Evolutionary conservation across 441 rosid genomes (phyloP).

Genomic region (Euphorbia schlechtendalii): DNA sequence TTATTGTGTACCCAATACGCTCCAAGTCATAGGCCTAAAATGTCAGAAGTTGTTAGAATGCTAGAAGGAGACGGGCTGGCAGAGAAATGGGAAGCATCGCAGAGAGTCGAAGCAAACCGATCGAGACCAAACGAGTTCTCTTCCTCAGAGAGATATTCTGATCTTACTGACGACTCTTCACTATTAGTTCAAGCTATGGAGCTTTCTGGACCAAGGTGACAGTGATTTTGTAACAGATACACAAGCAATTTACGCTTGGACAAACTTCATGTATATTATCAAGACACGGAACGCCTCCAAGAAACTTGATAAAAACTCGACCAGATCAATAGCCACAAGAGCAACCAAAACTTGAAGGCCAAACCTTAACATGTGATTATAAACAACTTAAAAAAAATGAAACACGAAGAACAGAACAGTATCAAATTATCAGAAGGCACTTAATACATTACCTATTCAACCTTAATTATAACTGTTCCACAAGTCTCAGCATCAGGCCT

Average conservation of each 20-base stretch:
- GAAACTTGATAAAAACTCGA: conserved; percentile 73
- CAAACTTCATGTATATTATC: too few relatives aligned
- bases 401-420: too few relatives aligned
- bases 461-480: too few relatives aligned
- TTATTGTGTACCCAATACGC: conserved; percentile 71
- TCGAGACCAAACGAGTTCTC: conserved; percentile 59
- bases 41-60: conserved; percentile 96
- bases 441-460: too few relatives aligned
- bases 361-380: too few relatives aligned
- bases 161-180: conserved; percentile 82
- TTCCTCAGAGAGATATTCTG: conserved; percentile 76
- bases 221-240: conserved; percentile 9
- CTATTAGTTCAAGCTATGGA: conserved; percentile 89
- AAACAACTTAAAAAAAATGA: too few relatives aligned
- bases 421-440: too few relatives aligned
- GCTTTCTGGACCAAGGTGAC: conserved; percentile 90
- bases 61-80: conserved; percentile 95
- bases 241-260: conserved; percentile 1
- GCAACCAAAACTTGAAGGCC: conserved; percentile 65
- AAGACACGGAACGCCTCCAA: conserved; percentile 76
- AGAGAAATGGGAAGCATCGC: conserved; percentile 96
- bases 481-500: too few relatives aligned
- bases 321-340: conserved; percentile 69
- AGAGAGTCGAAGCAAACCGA: conserved; percentile 53
- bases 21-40: conserved; percentile 77